Evolutionary conservation across 2,329 filamentous ascomycete species (phyloP).

Genomic region (Cladophialophora chaetospira): DNA sequence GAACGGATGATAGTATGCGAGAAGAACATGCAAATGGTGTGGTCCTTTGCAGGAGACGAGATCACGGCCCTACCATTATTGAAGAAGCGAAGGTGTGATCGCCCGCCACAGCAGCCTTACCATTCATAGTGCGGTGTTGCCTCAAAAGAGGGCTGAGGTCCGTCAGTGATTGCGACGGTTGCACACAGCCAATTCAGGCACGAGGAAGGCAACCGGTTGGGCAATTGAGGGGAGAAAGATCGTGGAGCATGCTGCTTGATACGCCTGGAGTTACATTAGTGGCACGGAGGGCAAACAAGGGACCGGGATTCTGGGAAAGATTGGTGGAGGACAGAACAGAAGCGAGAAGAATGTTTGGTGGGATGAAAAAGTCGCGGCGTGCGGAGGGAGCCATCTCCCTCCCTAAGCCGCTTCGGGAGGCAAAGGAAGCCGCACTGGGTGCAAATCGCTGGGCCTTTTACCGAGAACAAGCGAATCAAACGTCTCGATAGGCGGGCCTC

Average conservation of each 20-base stretch:
- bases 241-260: slow-evolving; percentile 7
- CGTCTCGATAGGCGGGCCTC: background rate
- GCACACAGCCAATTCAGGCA: slow-evolving; percentile 19
- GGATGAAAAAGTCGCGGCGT: background rate
- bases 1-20: background rate
- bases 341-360: slow-evolving; percentile 5
- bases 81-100: background rate
- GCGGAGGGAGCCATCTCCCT: background rate
- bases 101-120: slow-evolving; percentile 13
- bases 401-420: background rate
- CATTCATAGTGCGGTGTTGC: slow-evolving; percentile 4
- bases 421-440: background rate
- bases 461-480: slow-evolving; percentile 3
- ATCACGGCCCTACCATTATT: background rate
- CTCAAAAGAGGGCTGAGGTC: slow-evolving; percentile 3
- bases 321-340: background rate
- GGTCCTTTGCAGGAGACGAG: background rate
- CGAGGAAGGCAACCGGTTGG: slow-evolving; percentile 12
- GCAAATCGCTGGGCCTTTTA: background rate
- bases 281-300: slow-evolving; percentile 3
- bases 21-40: background rate
- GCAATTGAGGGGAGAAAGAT: background rate
- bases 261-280: slow-evolving; percentile 19
- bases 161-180: slow-evolving; percentile 16
- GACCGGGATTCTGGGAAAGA: background rate